Evolutionary conservation across 2,329 filamentous ascomycete species (phyloP).

Genomic region (Trichoderma atrobrunneum): DNA sequence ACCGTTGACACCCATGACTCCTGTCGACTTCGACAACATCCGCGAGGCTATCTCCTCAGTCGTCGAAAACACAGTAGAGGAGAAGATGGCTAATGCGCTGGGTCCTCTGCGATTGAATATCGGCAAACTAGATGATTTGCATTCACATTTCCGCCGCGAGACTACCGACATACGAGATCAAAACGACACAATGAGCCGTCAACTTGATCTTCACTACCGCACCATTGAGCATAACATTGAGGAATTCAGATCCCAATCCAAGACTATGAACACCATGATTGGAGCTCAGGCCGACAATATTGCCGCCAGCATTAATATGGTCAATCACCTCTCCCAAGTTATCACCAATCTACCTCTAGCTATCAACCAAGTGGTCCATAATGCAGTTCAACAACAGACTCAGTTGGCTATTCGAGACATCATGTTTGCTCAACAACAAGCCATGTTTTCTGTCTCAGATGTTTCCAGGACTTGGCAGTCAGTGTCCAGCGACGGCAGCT

Average conservation of each 20-base stretch:
- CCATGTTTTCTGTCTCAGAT: slow-evolving; percentile 18
- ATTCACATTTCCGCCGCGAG: slow-evolving; percentile 20
- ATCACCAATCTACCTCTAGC: slow-evolving; percentile 27
- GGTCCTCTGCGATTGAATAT: slow-evolving; percentile 31
- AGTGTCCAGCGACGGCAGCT: background rate
- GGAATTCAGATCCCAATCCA: slow-evolving; percentile 20
- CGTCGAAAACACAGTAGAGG: slow-evolving; percentile 33
- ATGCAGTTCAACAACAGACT: slow-evolving; percentile 26
- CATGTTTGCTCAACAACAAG: slow-evolving; percentile 25
- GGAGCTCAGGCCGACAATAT: slow-evolving; percentile 28
- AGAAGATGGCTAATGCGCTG: slow-evolving; percentile 33
- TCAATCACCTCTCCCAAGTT: slow-evolving; percentile 28
- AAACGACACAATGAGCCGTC: slow-evolving; percentile 27
- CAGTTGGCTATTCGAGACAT: slow-evolving; percentile 24
- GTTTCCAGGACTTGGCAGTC: background rate
- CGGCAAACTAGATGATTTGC: slow-evolving; percentile 20
- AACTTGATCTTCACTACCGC: slow-evolving; percentile 28
- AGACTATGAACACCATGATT: slow-evolving; percentile 24
- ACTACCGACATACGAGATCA: slow-evolving; percentile 26
- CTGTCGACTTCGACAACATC: slow-evolving; percentile 15
- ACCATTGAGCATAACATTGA: slow-evolving; percentile 25
- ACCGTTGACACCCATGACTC: background rate
- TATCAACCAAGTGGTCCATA: slow-evolving; percentile 28
- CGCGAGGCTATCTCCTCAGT: slow-evolving; percentile 30
- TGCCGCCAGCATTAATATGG: slow-evolving; percentile 20